Percentiles rank a stretch among this genome's conserved stretches.
Conservation (phyloP, 2,329 filamentous ascomycete species). For the Neobulgaria alba region DNA sequence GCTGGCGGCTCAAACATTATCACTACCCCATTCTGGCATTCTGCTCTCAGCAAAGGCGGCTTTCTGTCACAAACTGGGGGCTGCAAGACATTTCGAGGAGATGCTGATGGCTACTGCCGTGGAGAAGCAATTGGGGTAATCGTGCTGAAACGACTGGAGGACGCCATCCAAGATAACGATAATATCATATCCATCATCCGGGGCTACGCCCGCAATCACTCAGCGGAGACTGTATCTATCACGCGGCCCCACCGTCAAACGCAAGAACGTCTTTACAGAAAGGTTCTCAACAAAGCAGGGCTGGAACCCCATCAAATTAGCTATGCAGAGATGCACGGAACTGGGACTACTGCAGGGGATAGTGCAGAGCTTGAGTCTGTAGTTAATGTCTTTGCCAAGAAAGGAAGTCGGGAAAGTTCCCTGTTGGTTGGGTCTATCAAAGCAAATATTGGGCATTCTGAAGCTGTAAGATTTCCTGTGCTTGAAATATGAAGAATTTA, state of each 20-base stretch:
- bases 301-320: conserved; percentile 67
- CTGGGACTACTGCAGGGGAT: conserved; percentile 76
- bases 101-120: conserved; percentile 44
- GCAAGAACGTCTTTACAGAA: conserved; percentile 59
- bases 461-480: too few species aligned
- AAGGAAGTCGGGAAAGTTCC: conserved; percentile 34
- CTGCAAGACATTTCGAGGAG: conserved; percentile 39
- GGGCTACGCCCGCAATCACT: conserved; percentile 70
- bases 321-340: conserved; percentile 84
- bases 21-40: conserved; percentile 21
- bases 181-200: conserved; percentile 47
- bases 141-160: conserved; percentile 39
- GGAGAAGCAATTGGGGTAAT: conserved; percentile 39
- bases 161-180: conserved; percentile 41
- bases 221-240: conserved; percentile 69
- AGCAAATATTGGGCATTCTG: conserved; percentile 26
- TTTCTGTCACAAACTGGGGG: conserved; percentile 35
- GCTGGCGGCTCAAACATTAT: conserved; percentile 18
- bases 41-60: conserved; percentile 12
- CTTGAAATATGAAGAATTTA: too few species aligned
- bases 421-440: conserved; percentile 56
- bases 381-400: conserved; percentile 50
- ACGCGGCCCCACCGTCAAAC: conserved; percentile 71
- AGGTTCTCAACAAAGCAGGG: conserved; percentile 61
- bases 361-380: conserved; percentile 73